A percentile compares a stretch with the other conserved stretches of the same genome.
Conservation (phyloP, 1,139 yeast species). For the Yamadazyma siamensis region DNA sequence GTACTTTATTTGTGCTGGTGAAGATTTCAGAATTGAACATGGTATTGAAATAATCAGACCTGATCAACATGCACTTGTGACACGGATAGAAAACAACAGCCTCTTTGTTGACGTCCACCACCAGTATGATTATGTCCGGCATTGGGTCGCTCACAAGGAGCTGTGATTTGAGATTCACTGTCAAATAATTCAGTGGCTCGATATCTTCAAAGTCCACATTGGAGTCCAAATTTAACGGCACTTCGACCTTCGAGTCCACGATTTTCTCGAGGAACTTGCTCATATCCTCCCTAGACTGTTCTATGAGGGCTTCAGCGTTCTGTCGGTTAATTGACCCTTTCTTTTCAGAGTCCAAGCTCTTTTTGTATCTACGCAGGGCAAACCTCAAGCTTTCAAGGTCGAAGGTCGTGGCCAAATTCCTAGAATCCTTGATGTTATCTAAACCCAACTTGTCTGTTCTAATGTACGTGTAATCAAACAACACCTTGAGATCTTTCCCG, state of each 20-base stretch:
- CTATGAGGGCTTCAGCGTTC: slow-evolving; percentile 42
- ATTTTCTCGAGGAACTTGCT: slow-evolving; percentile 38
- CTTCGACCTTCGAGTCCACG: slow-evolving; percentile 20
- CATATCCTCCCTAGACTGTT: slow-evolving; percentile 46
- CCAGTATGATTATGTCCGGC: slow-evolving; percentile 50
- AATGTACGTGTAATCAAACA: slow-evolving; percentile 47
- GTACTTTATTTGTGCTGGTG: slow-evolving; percentile 14
- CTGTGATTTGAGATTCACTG: slow-evolving; percentile 11
- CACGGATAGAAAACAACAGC: slow-evolving; percentile 50
- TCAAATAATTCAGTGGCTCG: slow-evolving; percentile 17
- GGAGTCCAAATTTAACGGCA: slow-evolving; percentile 13
- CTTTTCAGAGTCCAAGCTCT: slow-evolving; percentile 18
- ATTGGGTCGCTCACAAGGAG: slow-evolving; percentile 24
- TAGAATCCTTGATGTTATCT: slow-evolving; percentile 10
- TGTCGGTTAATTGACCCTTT: slow-evolving; percentile 43
- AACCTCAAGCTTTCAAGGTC: slow-evolving; percentile 17
- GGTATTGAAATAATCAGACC: slow-evolving; percentile 64
- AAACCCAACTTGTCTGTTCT: slow-evolving; percentile 26
- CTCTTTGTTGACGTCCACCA: slow-evolving; percentile 27
- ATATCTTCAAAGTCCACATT: slow-evolving; percentile 34
- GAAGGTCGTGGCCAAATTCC: slow-evolving; percentile 5
- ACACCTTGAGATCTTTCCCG: slow-evolving; percentile 10
- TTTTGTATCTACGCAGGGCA: slow-evolving; percentile 10
- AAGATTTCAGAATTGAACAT: slow-evolving; percentile 55
- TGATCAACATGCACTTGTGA: slow-evolving; percentile 55